Conservation (phyloP, 2,329 filamentous ascomycete species). For the Botryotinia calthae region DNA sequence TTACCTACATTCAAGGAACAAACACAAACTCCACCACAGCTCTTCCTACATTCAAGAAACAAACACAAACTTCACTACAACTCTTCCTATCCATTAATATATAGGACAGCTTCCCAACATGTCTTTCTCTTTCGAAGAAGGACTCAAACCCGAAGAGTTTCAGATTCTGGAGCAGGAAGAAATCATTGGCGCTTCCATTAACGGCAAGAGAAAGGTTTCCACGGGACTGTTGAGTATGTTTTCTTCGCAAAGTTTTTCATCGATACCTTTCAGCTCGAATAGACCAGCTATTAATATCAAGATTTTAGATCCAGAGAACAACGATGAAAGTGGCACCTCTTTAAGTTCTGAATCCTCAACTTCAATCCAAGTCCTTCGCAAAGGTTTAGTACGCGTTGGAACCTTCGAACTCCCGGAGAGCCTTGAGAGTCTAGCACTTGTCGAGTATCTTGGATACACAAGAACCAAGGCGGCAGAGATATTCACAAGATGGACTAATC, state of each 20-base stretch:
- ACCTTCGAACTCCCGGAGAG: not conserved
- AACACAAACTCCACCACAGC: no score
- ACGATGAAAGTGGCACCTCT: not conserved
- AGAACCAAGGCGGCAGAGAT: not conserved
- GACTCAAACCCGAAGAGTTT: not conserved
- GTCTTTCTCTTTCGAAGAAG: not conserved
- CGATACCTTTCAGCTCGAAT: not conserved
- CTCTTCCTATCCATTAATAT: no score
- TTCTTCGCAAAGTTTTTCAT: not conserved
- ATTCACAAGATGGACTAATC: not conserved
- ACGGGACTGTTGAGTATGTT: not conserved
- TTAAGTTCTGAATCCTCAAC: not conserved
- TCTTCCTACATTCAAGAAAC: not conserved
- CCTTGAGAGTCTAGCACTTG: not conserved
- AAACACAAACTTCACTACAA: not conserved
- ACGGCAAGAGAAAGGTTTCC: not conserved
- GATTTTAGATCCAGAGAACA: not conserved
- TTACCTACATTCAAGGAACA: no score
- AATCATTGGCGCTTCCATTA: not conserved
- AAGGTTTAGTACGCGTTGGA: rapidly evolving
- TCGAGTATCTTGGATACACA: not conserved
- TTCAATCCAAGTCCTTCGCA: not conserved
- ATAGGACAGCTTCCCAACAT: not conserved
- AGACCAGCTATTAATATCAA: not conserved
- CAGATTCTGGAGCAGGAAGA: not conserved